Evolutionary conservation across 805 yeast species (phyloP), one percentile per base, ranked within the genome.

Genomic region (Wickerhamomyces queroliae): DNA sequence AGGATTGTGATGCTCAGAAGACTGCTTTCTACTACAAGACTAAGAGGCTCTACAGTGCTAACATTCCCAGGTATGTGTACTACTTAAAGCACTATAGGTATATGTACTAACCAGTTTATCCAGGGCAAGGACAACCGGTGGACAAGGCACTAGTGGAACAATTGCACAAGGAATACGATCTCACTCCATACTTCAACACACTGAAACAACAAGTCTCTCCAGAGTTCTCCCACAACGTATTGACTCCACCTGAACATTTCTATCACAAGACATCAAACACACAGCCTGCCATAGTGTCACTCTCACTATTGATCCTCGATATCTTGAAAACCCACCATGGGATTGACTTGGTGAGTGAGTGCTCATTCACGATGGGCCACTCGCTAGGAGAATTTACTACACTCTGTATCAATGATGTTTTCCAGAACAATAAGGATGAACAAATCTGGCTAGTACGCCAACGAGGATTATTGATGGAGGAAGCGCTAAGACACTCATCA

Each of bases 301-400:
- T 44, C 4, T 47, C 58, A 0, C 34, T 49, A 11, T 45, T 63
- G 2, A 50, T 64, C 3, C 33, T 52, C 29, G 54, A 58, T 18
- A 35, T 59, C 11, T 6, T 61, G 20, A 34, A 45, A 7, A 36
- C 41, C 7, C 33, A 30, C 7, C 42, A 49, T 15, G 60, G 51
- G 3, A 35, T 55, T 3, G 49, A 54, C 35, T 42, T 60, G 18
- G 36, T 48, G 2, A 37, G 43, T 1, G 36, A 45, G 5, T 41
- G 48, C 1, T 38, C 46, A 3, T 63, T 44, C 42, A 19, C 62
- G 3, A 39, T 67, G 47, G 75, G 75, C 22, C 74, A 70, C 43
- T 69, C 74, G 0, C 47, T 70, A 19, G 75, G 75, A 7, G 74
- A 70, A 46, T 59, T 64, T 41, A 57, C 70, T 1, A 64, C 71